Conservation (phyloP, 2,329 filamentous ascomycete species). For the Neophaeococcomyces mojaviensis region DNA sequence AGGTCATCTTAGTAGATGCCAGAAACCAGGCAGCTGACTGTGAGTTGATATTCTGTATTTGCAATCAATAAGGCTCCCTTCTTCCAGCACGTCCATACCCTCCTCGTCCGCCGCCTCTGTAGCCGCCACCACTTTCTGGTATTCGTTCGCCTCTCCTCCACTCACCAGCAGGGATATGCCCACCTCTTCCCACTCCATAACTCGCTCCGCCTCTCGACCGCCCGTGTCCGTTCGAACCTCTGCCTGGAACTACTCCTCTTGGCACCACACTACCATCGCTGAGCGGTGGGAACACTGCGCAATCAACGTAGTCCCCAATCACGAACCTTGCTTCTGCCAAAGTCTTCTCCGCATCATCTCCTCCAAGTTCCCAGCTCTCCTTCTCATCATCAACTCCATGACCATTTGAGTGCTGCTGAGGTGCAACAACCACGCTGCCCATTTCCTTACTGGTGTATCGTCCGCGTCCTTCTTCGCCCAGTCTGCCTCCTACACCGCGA, state of each 20-base stretch:
- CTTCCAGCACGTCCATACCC: slow-evolving; percentile 32
- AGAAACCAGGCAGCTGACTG: background rate
- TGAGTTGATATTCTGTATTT: background rate
- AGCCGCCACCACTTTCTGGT: slow-evolving; percentile 30
- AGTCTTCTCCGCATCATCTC: slow-evolving; percentile 62
- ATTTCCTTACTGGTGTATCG: slow-evolving; percentile 73
- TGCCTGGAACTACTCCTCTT: slow-evolving; percentile 30
- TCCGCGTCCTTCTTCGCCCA: slow-evolving; percentile 36
- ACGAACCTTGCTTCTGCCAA: slow-evolving; percentile 72
- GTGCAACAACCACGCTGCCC: slow-evolving; percentile 67
- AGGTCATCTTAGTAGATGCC: background rate
- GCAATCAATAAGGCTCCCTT: slow-evolving; percentile 24
- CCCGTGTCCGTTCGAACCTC: slow-evolving; percentile 35
- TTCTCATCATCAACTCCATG: slow-evolving; percentile 25
- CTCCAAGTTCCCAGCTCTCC: slow-evolving; percentile 36
- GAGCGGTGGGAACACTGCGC: slow-evolving; percentile 69
- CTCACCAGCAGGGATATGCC: slow-evolving; percentile 38
- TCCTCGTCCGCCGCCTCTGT: slow-evolving; percentile 32
- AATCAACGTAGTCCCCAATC: slow-evolving; percentile 80
- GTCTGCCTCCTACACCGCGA: slow-evolving; percentile 23
- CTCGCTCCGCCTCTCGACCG: slow-evolving; percentile 29
- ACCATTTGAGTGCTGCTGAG: slow-evolving; percentile 35
- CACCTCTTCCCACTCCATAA: slow-evolving; percentile 30
- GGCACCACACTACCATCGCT: slow-evolving; percentile 59
- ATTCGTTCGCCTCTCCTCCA: slow-evolving; percentile 43